Evolutionary conservation across 23 red algal species (phyloP).

Genomic region (Pyropia haitanensis): DNA sequence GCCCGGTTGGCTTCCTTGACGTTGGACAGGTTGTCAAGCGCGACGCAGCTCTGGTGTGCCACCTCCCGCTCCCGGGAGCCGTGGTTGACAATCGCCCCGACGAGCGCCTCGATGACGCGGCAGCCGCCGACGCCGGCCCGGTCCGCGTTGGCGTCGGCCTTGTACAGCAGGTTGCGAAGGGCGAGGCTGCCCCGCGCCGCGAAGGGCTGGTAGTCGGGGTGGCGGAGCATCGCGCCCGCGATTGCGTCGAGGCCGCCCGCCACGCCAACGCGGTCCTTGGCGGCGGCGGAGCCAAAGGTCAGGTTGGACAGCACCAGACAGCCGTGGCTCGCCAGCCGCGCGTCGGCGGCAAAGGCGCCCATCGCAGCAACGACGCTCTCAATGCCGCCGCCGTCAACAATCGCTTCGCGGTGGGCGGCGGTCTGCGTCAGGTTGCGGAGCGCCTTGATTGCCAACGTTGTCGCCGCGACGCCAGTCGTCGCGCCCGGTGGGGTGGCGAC

Average conservation of each 20-base stretch:
- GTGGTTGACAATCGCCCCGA: constrained; percentile 13
- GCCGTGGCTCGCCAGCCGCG: constrained; percentile 23
- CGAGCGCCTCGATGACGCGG: background rate
- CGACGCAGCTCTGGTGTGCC: constrained; percentile 60
- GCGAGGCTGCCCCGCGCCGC: constrained; percentile 53
- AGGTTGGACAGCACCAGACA: constrained; percentile 53
- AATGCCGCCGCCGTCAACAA: constrained; percentile 29
- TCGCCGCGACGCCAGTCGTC: no score
- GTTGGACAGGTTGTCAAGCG: constrained; percentile 57
- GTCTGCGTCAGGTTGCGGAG: constrained; percentile 44
- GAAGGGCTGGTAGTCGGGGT: constrained; percentile 36
- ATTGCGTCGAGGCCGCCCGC: constrained; percentile 49
- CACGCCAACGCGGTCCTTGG: constrained; percentile 36
- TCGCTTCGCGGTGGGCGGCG: constrained; percentile 26
- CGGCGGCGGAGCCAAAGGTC: constrained; percentile 33
- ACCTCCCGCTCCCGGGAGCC: constrained; percentile 43
- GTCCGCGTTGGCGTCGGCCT: constrained; percentile 35
- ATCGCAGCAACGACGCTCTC: constrained; percentile 25
- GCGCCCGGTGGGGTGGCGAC: no score
- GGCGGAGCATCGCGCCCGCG: constrained; percentile 27
- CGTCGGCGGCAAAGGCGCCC: constrained; percentile 1
- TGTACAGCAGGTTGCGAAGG: constrained; percentile 43
- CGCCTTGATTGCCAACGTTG: constrained; percentile 18
- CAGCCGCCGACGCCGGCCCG: constrained; percentile 16
- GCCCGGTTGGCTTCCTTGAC: constrained; percentile 30